These are phyloP conservation scores for Macrolepiota albuminosa DNA, from an alignment of 768 basidiomycete genomes.

Conservation along the genomic window DNA sequence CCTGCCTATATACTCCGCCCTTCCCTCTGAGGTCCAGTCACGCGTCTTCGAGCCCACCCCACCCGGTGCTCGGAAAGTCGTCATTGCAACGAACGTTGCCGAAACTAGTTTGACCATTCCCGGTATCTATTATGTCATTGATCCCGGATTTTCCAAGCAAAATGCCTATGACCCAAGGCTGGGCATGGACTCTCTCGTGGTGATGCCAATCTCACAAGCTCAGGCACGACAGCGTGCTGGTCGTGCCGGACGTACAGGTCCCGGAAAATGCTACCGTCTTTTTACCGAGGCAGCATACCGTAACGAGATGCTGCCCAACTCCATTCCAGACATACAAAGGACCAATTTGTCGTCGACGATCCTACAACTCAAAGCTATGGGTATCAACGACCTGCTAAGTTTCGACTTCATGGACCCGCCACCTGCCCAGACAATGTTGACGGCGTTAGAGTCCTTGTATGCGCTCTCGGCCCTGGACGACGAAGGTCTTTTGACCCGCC, in stretches of 20 bases:
- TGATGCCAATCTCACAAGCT: conserved; percentile 98
- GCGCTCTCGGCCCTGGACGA: conserved; percentile 95
- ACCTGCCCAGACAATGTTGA: conserved; percentile 94
- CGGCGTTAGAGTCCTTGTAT: conserved; percentile 90
- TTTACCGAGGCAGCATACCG: conserved; percentile 98
- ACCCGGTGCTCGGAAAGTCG: conserved; percentile 96
- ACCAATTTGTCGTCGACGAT: conserved; percentile 92
- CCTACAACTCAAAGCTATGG: conserved; percentile 97
- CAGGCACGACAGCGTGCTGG: conserved; percentile 95
- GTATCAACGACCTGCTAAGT: conserved; percentile 93
- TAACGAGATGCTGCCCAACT: conserved; percentile 97
- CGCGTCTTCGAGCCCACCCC: conserved; percentile 97
- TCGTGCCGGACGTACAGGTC: conserved; percentile 96
- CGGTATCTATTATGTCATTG: conserved; percentile 98
- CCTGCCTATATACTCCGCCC: conserved; percentile 95
- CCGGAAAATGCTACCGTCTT: conserved; percentile 96
- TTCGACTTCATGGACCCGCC: conserved; percentile 99
- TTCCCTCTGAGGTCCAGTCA: conserved; percentile 97
- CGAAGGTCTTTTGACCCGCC: conserved; percentile 88
- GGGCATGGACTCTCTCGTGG: conserved; percentile 98
- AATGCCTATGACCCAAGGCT: conserved; percentile 96
- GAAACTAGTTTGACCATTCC: conserved; percentile 98
- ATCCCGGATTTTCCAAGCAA: conserved; percentile 98
- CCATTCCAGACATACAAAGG: conserved; percentile 96
- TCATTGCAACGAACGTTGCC: conserved; percentile 99